A percentile compares a stretch with the other conserved stretches of the same genome.
These are phyloP conservation scores for Adansonia digitata DNA, from an alignment of 345 rosid genomes.

Conservation along the genomic window DNA sequence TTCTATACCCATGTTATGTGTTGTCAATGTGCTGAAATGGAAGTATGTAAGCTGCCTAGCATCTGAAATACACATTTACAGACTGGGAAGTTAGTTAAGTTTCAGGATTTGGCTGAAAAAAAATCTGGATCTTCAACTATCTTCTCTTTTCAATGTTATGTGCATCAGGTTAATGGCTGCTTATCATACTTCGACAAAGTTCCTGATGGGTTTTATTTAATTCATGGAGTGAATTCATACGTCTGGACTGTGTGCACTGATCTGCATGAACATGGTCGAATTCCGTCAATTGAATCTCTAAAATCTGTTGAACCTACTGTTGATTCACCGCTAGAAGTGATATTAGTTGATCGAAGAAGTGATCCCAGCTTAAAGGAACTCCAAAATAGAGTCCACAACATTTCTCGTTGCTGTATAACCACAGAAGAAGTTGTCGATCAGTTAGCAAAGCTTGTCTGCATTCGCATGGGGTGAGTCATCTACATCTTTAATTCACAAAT, in stretches of 20 bases:
- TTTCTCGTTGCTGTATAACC: conserved; percentile 64
- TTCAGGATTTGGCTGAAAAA: conserved; percentile 1
- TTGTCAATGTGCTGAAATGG: not conserved
- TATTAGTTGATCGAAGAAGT: conserved; percentile 66
- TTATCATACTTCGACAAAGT: conserved; percentile 85
- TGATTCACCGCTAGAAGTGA: conserved; percentile 69
- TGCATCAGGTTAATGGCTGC: conserved; percentile 88
- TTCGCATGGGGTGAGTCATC: conserved; percentile 79
- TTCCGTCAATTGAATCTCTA: conserved; percentile 83
- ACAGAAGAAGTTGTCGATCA: conserved; percentile 89
- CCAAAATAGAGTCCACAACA: conserved; percentile 65
- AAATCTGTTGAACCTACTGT: conserved; percentile 63
- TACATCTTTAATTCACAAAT: conserved; percentile 12
- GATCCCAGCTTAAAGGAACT: conserved; percentile 84
- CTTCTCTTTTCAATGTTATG: conserved; percentile 16
- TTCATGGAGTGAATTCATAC: conserved; percentile 86
- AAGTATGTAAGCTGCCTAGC: not conserved
- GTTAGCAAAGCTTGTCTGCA: conserved; percentile 90
- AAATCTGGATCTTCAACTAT: conserved; percentile 1
- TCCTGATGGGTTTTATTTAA: conserved; percentile 95
- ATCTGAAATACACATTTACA: not conserved
- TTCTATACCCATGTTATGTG: not conserved
- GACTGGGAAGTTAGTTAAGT: not conserved
- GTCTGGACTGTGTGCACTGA: conserved; percentile 91
- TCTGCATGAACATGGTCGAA: conserved; percentile 74